These are phyloP conservation scores for Amoebophrya sp. DNA, from an alignment of 169 alveolate genomes.

Conservation along the genomic window DNA sequence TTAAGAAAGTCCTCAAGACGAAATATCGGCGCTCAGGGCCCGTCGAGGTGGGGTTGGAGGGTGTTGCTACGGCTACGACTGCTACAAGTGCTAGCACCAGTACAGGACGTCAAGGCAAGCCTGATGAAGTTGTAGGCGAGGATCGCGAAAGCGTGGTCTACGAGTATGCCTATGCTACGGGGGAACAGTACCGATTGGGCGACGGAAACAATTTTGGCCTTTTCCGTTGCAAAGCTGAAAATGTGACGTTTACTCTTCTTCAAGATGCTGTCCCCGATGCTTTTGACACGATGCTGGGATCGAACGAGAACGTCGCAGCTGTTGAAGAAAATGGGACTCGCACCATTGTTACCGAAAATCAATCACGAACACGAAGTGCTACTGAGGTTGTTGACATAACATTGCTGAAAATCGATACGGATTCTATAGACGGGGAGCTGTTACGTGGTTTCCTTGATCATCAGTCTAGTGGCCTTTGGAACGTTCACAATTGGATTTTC, in stretches of 20 bases:
- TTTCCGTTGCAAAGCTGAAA: neutral
- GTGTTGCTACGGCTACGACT: neutral
- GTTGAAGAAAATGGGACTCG: neutral
- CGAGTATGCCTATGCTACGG: neutral
- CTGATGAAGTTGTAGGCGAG: neutral
- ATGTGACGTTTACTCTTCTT: neutral
- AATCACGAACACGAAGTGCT: neutral
- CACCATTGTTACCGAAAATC: neutral
- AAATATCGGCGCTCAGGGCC: neutral
- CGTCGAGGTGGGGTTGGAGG: neutral
- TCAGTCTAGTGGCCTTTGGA: neutral
- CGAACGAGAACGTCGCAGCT: neutral
- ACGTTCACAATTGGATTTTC: neutral
- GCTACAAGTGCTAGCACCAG: neutral
- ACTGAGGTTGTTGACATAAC: neutral
- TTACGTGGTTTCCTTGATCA: neutral
- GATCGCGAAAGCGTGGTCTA: neutral
- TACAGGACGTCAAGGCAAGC: neutral
- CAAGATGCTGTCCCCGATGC: neutral
- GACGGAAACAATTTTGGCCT: neutral
- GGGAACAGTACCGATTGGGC: neutral
- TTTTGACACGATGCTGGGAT: neutral
- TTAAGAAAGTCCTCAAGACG: slow-evolving; percentile 3
- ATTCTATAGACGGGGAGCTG: neutral
- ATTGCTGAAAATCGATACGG: neutral